A percentile compares a stretch with the other conserved stretches of the same genome.
Evolutionary conservation across 2,329 filamentous ascomycete genomes (phyloP).

Genomic region (Fusarium mundagurra): DNA sequence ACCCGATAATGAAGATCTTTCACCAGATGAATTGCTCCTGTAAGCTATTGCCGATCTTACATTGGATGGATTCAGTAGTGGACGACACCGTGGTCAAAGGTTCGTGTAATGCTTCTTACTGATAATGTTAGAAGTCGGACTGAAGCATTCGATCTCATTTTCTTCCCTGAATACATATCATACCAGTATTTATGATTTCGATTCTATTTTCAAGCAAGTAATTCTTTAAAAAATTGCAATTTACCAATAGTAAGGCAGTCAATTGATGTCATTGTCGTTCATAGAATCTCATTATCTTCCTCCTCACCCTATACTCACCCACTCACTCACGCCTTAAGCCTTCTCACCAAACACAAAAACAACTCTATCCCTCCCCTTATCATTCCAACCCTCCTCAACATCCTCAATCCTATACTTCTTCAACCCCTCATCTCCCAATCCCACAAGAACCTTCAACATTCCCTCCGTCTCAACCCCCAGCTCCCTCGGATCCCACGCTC

Average conservation of each 20-base stretch:
- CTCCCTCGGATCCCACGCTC: conserved; percentile 52
- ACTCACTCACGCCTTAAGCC: not conserved
- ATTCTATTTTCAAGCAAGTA: not conserved
- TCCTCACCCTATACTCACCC: not conserved
- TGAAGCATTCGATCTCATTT: not conserved
- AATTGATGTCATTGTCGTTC: not conserved
- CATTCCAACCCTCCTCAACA: conserved; percentile 42
- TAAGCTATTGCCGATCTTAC: not conserved
- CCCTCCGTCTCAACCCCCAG: conserved; percentile 35
- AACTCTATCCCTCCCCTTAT: conserved; percentile 39
- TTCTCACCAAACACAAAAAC: conserved; percentile 44
- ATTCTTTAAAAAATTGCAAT: too few relatives aligned
- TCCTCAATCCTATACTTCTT: conserved; percentile 37
- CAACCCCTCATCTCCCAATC: conserved; percentile 32
- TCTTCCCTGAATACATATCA: too few relatives aligned
- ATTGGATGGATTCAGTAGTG: too few relatives aligned
- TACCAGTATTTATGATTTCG: not conserved
- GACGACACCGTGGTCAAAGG: rapidly evolving
- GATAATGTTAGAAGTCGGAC: not conserved
- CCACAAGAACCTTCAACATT: conserved; percentile 42
- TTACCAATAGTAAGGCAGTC: not conserved
- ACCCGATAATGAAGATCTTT: not conserved
- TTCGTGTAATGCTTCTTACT: not conserved
- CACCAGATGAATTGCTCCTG: not conserved
- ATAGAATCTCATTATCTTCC: not conserved